phyloP scores from a whole-genome alignment of 116 monocot genomes.

The Cymodocea nodosa region DNA sequence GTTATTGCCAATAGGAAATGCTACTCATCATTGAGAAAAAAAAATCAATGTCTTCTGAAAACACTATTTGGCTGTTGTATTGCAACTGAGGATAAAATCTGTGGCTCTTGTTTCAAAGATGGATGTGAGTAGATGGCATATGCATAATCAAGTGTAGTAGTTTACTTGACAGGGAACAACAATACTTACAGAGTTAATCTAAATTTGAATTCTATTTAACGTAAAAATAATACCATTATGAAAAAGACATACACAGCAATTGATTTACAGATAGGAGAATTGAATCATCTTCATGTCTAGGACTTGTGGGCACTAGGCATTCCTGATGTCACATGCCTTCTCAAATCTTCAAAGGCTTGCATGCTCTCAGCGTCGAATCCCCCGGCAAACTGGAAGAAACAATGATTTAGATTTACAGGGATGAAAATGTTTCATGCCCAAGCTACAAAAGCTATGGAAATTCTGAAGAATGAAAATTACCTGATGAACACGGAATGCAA shows the following conservation, averaged over 20 bases:
- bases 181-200: too few species aligned
- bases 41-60: not conserved
- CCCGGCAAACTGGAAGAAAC: constrained; percentile 65
- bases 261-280: too few species aligned
- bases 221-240: too few species aligned
- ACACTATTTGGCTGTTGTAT: constrained; percentile 3
- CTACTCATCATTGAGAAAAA: not conserved
- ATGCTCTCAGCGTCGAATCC: constrained; percentile 92
- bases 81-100: not conserved
- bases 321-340: constrained; percentile 30
- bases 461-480: constrained; percentile 15
- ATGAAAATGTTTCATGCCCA: not conserved
- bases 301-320: constrained; percentile 5
- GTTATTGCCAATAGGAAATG: not conserved
- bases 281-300: constrained; percentile 7
- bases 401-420: not conserved
- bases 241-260: too few species aligned
- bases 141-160: not conserved
- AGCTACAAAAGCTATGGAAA: not conserved
- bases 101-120: not conserved
- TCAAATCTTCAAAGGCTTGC: constrained; percentile 84
- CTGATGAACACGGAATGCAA: constrained; percentile 97
- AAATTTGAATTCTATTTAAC: too few species aligned
- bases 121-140: not conserved
- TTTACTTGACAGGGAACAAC: too few species aligned